Percentiles rank a stretch among this genome's conserved stretches.
Evolutionary conservation across 1,284 basidiomycete genomes (phyloP).

Genomic region (Rhodotorula sp.): DNA sequence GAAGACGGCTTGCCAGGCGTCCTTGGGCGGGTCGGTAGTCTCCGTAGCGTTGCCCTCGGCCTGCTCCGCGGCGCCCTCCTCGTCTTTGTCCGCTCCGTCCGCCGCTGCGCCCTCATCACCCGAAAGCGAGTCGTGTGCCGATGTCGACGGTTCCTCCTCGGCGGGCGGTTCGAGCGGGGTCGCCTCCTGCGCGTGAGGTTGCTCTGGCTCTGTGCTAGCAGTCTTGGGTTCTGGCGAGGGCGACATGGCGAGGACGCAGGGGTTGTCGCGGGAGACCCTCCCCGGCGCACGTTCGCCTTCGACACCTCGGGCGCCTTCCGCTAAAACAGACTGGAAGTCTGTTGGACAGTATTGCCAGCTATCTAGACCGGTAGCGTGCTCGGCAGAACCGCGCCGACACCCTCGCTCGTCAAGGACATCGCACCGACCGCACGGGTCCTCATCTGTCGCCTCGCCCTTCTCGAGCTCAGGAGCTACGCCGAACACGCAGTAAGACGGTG

Average conservation of each 20-base stretch:
- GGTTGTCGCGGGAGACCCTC: too few relatives aligned
- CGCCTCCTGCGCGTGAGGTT: not conserved
- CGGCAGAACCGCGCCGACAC: too few relatives aligned
- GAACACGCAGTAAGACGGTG: not conserved
- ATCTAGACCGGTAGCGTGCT: too few relatives aligned
- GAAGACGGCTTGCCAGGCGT: conserved; percentile 45
- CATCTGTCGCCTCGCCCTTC: not conserved
- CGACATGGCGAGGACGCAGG: not conserved
- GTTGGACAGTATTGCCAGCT: too few relatives aligned
- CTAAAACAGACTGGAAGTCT: too few relatives aligned
- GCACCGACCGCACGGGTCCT: too few relatives aligned
- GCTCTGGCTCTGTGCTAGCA: not conserved
- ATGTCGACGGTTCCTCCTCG: not conserved
- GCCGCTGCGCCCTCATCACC: not conserved
- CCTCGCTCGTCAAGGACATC: too few relatives aligned
- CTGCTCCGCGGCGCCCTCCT: not conserved
- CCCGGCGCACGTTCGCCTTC: too few relatives aligned
- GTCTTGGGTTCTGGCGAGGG: not conserved
- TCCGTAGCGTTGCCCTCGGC: not conserved
- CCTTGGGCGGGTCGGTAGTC: conserved; percentile 1
- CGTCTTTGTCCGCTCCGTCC: too few relatives aligned
- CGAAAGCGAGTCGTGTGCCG: not conserved
- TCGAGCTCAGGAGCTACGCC: not conserved
- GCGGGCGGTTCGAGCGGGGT: not conserved
- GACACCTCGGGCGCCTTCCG: too few relatives aligned